These are phyloP conservation scores for Colletotrichum sp. DNA, from an alignment of 2,329 filamentous ascomycete species.

Conservation along the genomic window DNA sequence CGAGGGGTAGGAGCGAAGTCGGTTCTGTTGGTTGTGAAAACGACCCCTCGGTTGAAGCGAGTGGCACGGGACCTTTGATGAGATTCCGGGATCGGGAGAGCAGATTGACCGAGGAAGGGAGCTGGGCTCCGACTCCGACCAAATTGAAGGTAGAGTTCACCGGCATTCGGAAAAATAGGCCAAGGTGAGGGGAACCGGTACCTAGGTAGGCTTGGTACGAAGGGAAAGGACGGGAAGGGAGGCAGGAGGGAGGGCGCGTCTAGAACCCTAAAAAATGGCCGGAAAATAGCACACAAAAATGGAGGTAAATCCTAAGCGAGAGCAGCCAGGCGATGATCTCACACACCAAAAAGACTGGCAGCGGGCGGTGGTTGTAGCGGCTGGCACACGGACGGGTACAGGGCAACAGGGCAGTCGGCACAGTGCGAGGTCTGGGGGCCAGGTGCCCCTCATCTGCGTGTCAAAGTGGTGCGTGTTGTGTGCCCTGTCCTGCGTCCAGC, in stretches of 20 bases:
- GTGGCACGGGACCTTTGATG: neutral
- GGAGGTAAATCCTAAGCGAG: conserved; percentile 20
- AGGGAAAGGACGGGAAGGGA: neutral
- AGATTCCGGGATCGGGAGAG: conserved; percentile 7
- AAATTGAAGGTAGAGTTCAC: neutral
- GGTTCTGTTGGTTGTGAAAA: neutral
- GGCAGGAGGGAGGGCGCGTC: neutral
- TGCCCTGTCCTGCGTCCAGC: neutral
- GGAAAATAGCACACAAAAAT: conserved; percentile 18
- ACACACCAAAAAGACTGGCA: neutral
- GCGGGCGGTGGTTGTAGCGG: neutral
- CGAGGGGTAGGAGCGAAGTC: neutral
- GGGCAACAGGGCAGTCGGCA: neutral
- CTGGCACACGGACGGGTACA: neutral
- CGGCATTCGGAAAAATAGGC: neutral
- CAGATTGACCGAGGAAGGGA: conserved; percentile 3
- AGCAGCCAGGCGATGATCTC: conserved; percentile 2
- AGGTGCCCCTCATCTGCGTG: neutral
- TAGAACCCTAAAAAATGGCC: conserved; percentile 15
- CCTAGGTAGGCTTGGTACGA: too few relatives aligned
- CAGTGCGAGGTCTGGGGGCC: neutral
- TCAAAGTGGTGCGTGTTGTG: neutral
- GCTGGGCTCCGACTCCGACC: neutral
- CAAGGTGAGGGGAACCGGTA: neutral
- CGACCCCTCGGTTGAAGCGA: neutral